A percentile compares a stretch with the other conserved stretches of the same genome.
Evolutionary conservation across 2,329 filamentous ascomycete genomes (phyloP).

Genomic region (Botryotinia calthae): DNA sequence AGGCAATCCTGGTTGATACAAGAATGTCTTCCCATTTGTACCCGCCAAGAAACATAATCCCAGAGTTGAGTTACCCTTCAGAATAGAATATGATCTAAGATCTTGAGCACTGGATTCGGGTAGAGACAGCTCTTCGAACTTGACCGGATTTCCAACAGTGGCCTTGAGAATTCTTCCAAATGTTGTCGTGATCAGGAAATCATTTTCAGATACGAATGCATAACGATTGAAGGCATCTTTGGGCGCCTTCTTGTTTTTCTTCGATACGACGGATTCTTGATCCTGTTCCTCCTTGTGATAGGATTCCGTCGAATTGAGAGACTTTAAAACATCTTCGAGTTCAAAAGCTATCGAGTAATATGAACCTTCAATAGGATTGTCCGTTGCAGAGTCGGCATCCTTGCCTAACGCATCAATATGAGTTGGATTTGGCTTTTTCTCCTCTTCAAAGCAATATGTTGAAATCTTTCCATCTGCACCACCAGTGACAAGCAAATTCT

Average conservation of each 20-base stretch:
- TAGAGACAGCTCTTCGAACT: slow-evolving; percentile 37
- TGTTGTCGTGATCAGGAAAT: slow-evolving; percentile 57
- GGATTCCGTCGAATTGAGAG: neutral
- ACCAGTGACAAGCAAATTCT: slow-evolving; percentile 57
- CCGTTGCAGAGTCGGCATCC: too few relatives aligned
- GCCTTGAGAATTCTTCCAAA: slow-evolving; percentile 58
- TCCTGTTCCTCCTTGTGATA: neutral
- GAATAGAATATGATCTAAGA: slow-evolving; percentile 49
- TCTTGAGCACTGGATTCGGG: slow-evolving; percentile 37
- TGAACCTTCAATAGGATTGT: neutral
- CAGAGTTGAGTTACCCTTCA: slow-evolving; percentile 40
- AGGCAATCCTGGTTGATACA: slow-evolving; percentile 24
- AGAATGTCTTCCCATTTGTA: slow-evolving; percentile 41
- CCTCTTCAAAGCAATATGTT: slow-evolving; percentile 34
- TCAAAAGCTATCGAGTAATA: slow-evolving; percentile 13
- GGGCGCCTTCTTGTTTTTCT: slow-evolving; percentile 40
- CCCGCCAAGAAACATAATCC: slow-evolving; percentile 47
- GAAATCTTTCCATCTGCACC: slow-evolving; percentile 77
- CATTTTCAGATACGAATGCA: slow-evolving; percentile 54
- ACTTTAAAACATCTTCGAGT: slow-evolving; percentile 22
- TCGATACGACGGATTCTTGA: slow-evolving; percentile 15
- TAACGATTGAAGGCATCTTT: slow-evolving; percentile 59
- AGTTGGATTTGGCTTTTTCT: neutral
- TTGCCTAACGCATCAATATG: neutral
- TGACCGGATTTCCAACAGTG: slow-evolving; percentile 25